Conservation (phyloP, 1,284 basidiomycete genomes). For the Ustilago sp. region DNA sequence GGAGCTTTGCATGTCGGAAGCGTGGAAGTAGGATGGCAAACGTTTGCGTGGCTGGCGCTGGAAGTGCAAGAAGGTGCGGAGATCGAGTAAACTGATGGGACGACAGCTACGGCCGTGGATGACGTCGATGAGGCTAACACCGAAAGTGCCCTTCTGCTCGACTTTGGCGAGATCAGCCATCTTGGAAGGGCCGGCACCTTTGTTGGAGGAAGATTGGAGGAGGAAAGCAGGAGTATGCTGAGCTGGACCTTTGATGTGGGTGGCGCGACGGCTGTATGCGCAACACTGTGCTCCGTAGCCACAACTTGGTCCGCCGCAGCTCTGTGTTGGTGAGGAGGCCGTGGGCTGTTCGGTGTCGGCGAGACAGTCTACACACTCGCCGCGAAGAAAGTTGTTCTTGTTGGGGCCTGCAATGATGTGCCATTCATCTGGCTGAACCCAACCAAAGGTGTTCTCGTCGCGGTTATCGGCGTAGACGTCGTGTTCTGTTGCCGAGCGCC, state of each 20-base stretch:
- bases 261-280: conserved; percentile 47
- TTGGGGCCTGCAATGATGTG: conserved; percentile 45
- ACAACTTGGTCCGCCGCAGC: conserved; percentile 44
- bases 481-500: conserved; percentile 40
- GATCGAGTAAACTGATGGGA: conserved; percentile 49
- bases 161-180: conserved; percentile 25
- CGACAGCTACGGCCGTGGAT: conserved; percentile 57
- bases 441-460: conserved; percentile 51
- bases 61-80: conserved; percentile 37
- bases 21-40: conserved; percentile 32
- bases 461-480: conserved; percentile 51
- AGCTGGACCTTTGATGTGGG: conserved; percentile 16
- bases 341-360: conserved; percentile 13
- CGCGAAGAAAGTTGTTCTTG: conserved; percentile 47
- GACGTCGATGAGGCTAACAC: conserved; percentile 57
- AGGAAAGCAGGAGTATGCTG: conserved; percentile 15
- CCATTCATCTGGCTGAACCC: conserved; percentile 53
- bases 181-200: conserved; percentile 4
- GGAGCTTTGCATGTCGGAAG: conserved; percentile 41
- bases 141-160: conserved; percentile 30
- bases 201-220: not conserved
- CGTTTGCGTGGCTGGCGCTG: conserved; percentile 42
- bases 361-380: conserved; percentile 36
- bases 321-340: conserved; percentile 14
- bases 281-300: conserved; percentile 49